These are phyloP conservation scores for Agrocybe chaxingu DNA, from an alignment of 768 basidiomycete species.

Conservation along the genomic window DNA sequence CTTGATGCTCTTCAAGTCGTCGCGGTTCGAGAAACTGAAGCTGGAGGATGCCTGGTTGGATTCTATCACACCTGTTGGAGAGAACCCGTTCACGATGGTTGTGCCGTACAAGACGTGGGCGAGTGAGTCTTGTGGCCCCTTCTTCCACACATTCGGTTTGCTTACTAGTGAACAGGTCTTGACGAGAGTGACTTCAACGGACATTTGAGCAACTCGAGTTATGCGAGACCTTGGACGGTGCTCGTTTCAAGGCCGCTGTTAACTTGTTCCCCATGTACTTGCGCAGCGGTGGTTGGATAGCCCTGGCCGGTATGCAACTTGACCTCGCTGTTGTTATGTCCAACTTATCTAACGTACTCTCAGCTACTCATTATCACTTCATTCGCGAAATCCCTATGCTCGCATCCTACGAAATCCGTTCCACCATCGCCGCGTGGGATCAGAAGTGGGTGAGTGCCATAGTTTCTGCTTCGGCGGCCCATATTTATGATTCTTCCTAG, in stretches of 20 bases:
- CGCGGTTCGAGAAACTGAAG: conserved; percentile 20
- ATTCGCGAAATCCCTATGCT: conserved; percentile 69
- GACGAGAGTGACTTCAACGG: conserved; percentile 75
- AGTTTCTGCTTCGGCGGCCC: background rate
- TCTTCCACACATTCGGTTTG: background rate
- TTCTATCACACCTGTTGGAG: conserved; percentile 48
- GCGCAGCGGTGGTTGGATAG: conserved; percentile 57
- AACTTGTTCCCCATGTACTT: conserved; percentile 55
- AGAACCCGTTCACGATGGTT: conserved; percentile 48
- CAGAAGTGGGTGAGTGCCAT: conserved; percentile 66
- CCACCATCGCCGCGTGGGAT: conserved; percentile 63
- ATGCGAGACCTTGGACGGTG: conserved; percentile 52
- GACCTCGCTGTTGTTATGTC: conserved; percentile 14
- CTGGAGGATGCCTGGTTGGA: conserved; percentile 45
- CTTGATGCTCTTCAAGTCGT: conserved; percentile 35
- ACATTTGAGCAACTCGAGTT: conserved; percentile 81
- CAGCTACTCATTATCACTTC: conserved; percentile 68
- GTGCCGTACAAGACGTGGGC: conserved; percentile 48
- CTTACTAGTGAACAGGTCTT: conserved; percentile 35
- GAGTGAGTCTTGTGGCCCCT: conserved; percentile 37
- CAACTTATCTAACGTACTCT: background rate
- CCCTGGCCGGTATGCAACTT: conserved; percentile 47
- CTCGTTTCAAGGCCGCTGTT: conserved; percentile 47
- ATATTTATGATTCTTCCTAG: conserved; percentile 27
- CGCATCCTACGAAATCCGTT: conserved; percentile 56